phyloP scores from a whole-genome alignment of 1,284 basidiomycete species.

The Cerrena zonata region DNA sequence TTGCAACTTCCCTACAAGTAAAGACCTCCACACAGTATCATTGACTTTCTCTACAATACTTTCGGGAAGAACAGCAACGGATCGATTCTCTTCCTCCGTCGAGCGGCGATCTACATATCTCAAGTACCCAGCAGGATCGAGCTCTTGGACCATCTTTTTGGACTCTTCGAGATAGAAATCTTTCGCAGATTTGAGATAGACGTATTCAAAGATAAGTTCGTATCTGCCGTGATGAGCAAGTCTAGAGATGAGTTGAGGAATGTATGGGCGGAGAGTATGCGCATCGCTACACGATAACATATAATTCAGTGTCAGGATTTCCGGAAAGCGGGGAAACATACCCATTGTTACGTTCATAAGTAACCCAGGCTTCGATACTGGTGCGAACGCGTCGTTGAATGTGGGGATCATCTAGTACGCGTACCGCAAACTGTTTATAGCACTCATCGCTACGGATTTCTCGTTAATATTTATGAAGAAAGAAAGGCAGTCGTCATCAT shows the following conservation, averaged over 20 bases:
- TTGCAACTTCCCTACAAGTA: constrained; percentile 45
- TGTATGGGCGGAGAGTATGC: constrained; percentile 31
- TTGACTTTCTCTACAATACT: constrained; percentile 45
- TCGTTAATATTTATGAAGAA: not conserved
- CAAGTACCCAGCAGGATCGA: constrained; percentile 53
- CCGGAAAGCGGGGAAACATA: constrained; percentile 17
- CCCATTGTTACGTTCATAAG: constrained; percentile 48
- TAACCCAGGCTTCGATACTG: constrained; percentile 53
- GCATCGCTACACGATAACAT: constrained; percentile 15
- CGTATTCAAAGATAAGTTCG: constrained; percentile 44
- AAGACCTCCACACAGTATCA: constrained; percentile 46
- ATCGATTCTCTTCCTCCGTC: constrained; percentile 51
- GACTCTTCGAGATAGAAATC: constrained; percentile 54
- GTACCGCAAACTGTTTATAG: constrained; percentile 42
- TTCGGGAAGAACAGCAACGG: constrained; percentile 44
- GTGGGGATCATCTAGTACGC: constrained; percentile 45
- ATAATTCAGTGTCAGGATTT: not conserved
- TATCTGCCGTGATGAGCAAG: constrained; percentile 54
- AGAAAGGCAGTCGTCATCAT: not conserved
- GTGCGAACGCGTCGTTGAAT: constrained; percentile 42
- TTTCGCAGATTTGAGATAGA: constrained; percentile 43
- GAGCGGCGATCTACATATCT: constrained; percentile 41
- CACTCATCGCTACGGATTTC: constrained; percentile 41
- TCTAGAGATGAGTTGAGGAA: constrained; percentile 47
- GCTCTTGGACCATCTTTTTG: constrained; percentile 29